Evolutionary conservation across 2,329 filamentous ascomycete species (phyloP).

Genomic region (Ramichloridium luteum): DNA sequence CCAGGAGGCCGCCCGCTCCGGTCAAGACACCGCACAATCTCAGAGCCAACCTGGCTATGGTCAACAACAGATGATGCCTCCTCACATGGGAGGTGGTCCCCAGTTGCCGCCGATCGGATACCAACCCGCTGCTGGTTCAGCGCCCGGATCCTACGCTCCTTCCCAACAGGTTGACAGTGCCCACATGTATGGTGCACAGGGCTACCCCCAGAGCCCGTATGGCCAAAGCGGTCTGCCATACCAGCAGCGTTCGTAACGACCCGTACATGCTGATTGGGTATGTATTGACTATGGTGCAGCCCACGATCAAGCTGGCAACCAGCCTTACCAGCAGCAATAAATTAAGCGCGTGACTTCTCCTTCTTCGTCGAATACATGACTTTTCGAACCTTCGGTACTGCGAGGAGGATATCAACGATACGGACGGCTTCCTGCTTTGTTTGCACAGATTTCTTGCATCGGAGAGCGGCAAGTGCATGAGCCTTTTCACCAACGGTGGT

Average conservation of each 20-base stretch:
- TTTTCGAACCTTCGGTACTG: constrained; percentile 4
- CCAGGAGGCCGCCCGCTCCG: constrained; percentile 46
- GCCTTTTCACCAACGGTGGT: too few relatives aligned
- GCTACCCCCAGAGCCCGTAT: constrained; percentile 41
- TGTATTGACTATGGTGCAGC: constrained; percentile 15
- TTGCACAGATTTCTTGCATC: too few relatives aligned
- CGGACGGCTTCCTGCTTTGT: too few relatives aligned
- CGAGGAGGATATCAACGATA: constrained; percentile 8
- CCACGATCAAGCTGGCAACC: constrained; percentile 11
- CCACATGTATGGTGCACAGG: constrained; percentile 35
- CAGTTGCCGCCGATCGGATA: constrained; percentile 42
- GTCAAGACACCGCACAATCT: constrained; percentile 38
- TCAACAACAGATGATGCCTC: constrained; percentile 32
- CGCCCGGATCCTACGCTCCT: constrained; percentile 35
- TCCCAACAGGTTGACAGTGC: constrained; percentile 36
- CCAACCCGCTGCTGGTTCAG: constrained; percentile 33
- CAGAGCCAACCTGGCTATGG: constrained; percentile 38
- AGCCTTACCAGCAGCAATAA: constrained; percentile 14
- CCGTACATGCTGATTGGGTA: constrained; percentile 7
- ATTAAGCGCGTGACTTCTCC: too few relatives aligned
- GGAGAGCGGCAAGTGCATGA: too few relatives aligned
- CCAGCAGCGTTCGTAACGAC: constrained; percentile 24
- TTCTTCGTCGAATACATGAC: too few relatives aligned
- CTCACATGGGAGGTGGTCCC: constrained; percentile 33
- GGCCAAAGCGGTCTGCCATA: constrained; percentile 37